Conservation (phyloP, 1,284 basidiomycete species). For the Mixia osmundae region DNA sequence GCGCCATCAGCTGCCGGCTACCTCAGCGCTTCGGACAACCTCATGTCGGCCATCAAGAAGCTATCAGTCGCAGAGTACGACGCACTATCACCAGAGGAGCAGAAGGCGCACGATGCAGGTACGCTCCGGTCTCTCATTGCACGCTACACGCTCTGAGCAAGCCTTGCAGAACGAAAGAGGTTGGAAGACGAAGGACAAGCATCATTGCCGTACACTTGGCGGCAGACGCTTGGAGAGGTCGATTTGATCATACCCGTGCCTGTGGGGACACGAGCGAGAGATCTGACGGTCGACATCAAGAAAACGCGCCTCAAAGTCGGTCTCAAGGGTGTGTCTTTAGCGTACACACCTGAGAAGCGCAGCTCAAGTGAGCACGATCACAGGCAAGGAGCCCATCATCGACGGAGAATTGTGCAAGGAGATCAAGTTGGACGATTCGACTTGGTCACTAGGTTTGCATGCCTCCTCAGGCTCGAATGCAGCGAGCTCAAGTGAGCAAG, state of each 20-base stretch:
- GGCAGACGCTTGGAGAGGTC: constrained; percentile 66
- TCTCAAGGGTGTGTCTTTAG: too few relatives aligned
- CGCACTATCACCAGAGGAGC: constrained; percentile 4
- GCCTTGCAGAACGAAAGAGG: background rate
- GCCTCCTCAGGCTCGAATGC: background rate
- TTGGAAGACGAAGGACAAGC: background rate
- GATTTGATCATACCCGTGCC: constrained; percentile 65
- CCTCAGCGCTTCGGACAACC: too few relatives aligned
- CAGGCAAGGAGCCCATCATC: constrained; percentile 56
- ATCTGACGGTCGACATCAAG: constrained; percentile 49
- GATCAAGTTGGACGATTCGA: constrained; percentile 86
- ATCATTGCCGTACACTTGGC: constrained; percentile 73
- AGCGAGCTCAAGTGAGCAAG: background rate
- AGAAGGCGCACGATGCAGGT: constrained; percentile 7
- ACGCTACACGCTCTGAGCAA: background rate
- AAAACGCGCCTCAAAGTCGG: constrained; percentile 63
- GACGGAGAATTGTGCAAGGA: constrained; percentile 80
- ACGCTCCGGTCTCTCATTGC: too few relatives aligned
- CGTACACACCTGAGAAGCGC: too few relatives aligned
- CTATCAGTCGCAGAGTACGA: constrained; percentile 8
- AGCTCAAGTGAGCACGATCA: too few relatives aligned
- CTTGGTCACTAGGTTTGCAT: constrained; percentile 70
- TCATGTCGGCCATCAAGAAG: constrained; percentile 8
- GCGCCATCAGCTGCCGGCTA: constrained; percentile 1
- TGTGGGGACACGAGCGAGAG: constrained; percentile 54